phyloP scores from a whole-genome alignment of 2,329 filamentous ascomycete genomes.

The Venturia aucupariae region DNA sequence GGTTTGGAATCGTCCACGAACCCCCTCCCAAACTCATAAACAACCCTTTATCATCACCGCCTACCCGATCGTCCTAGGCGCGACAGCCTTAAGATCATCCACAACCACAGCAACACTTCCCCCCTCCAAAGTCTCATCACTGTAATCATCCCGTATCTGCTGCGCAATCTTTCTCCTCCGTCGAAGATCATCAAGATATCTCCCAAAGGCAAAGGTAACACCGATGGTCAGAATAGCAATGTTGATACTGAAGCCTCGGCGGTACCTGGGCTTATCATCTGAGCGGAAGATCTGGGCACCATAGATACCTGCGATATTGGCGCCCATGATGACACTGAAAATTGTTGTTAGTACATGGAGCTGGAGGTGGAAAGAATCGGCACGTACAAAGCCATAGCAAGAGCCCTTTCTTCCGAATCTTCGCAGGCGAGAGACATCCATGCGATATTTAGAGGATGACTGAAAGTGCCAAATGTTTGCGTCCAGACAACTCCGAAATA shows the following conservation, averaged over 20 bases:
- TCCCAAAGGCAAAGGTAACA: slow-evolving; percentile 31
- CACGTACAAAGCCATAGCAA: slow-evolving; percentile 49
- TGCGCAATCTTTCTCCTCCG: not conserved
- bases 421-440: slow-evolving; percentile 50
- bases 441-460: slow-evolving; percentile 49
- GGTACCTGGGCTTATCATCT: slow-evolving; percentile 44
- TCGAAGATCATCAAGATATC: slow-evolving; percentile 35
- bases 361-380: slow-evolving; percentile 4
- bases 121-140: not conserved
- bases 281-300: slow-evolving; percentile 51
- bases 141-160: slow-evolving; percentile 2
- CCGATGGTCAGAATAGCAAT: slow-evolving; percentile 38
- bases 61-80: not conserved
- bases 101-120: not conserved
- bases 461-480: slow-evolving; percentile 45
- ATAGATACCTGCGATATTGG: slow-evolving; percentile 51
- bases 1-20: too few relatives aligned
- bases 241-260: slow-evolving; percentile 40
- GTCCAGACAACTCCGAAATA: slow-evolving; percentile 51
- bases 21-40: too few relatives aligned
- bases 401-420: slow-evolving; percentile 48
- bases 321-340: not conserved
- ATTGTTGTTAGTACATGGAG: not conserved
- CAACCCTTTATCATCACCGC: not conserved
- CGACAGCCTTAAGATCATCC: not conserved